A percentile compares a stretch with the other conserved stretches of the same genome.
These are phyloP conservation scores for Bolboschoenus planiculmis DNA, from an alignment of 176 grass and related monocot genomes.

Conservation along the genomic window DNA sequence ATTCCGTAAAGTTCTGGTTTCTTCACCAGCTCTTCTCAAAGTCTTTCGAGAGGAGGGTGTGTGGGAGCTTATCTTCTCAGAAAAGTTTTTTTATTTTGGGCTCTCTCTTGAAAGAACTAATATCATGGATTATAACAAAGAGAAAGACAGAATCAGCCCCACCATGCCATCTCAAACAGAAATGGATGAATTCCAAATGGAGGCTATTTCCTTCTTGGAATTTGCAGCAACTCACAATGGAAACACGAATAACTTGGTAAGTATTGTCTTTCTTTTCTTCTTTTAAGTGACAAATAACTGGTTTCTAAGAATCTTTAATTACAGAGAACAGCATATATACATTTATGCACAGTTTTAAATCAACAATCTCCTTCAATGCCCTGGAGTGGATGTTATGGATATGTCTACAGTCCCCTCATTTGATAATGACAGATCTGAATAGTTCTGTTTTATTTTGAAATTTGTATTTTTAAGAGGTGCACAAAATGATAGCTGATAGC, in stretches of 20 bases:
- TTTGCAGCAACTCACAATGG: slow-evolving; percentile 67
- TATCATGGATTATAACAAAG: slow-evolving; percentile 22
- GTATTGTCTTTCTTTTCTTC: slow-evolving; percentile 5
- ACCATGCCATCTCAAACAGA: slow-evolving; percentile 29
- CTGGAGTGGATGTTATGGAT: not conserved
- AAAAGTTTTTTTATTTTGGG: slow-evolving; percentile 91
- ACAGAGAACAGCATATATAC: not conserved
- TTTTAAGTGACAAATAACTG: slow-evolving; percentile 15
- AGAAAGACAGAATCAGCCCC: slow-evolving; percentile 9
- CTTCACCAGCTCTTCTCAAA: slow-evolving; percentile 72
- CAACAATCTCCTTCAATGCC: not conserved
- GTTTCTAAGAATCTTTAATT: not conserved
- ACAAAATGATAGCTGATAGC: not conserved
- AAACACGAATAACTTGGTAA: slow-evolving; percentile 92
- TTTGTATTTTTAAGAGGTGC: not conserved
- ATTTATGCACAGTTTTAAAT: not conserved
- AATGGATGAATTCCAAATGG: slow-evolving; percentile 68
- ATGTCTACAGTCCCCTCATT: not conserved
- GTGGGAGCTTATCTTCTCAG: slow-evolving; percentile 92
- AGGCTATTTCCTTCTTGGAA: slow-evolving; percentile 98
- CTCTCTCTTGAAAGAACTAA: slow-evolving; percentile 22
- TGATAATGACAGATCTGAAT: not conserved
- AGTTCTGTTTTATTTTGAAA: not conserved
- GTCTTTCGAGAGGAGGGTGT: slow-evolving; percentile 76
- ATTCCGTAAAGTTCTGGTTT: slow-evolving; percentile 91